phyloP scores from a whole-genome alignment of 371 early-diverging fungal species.

The Dipsacomyces acuminosporus region DNA sequence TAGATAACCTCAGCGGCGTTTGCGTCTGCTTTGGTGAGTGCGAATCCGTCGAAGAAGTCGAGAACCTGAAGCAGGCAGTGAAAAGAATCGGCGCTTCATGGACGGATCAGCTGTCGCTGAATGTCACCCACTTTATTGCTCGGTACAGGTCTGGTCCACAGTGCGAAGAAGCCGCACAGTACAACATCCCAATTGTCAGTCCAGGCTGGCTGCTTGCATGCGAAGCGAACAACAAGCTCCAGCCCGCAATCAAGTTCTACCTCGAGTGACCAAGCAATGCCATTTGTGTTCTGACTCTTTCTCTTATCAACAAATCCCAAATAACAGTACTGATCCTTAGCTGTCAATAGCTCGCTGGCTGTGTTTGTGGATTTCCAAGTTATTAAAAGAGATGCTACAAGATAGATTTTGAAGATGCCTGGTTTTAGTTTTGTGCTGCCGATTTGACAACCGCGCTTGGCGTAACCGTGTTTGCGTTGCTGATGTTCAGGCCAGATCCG shows the following conservation, averaged over 20 bases:
- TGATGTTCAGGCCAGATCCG: too few relatives aligned
- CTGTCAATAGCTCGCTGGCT: too few relatives aligned
- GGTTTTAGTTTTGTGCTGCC: neutral
- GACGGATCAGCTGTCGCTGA: constrained; percentile 77
- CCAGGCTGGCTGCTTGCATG: constrained; percentile 92
- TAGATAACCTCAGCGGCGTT: constrained; percentile 94
- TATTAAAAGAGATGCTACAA: constrained; percentile 1
- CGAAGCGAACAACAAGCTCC: constrained; percentile 81
- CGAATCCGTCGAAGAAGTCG: constrained; percentile 56
- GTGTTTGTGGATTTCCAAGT: too few relatives aligned
- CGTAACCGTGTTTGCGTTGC: too few relatives aligned
- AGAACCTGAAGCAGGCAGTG: constrained; percentile 69
- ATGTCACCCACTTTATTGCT: constrained; percentile 89
- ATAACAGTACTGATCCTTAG: too few relatives aligned
- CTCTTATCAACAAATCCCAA: too few relatives aligned
- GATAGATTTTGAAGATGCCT: neutral
- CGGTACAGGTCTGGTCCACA: constrained; percentile 75
- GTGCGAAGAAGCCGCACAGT: constrained; percentile 79
- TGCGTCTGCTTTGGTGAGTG: constrained; percentile 88
- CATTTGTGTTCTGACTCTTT: too few relatives aligned
- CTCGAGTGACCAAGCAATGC: too few relatives aligned
- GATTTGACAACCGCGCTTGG: neutral
- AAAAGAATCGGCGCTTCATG: constrained; percentile 83
- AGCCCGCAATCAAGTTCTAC: constrained; percentile 55
- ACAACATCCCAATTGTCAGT: constrained; percentile 88